These are phyloP conservation scores for Skeletonema tropicum DNA, from an alignment of 108 stramenopile species.

Conservation along the genomic window DNA sequence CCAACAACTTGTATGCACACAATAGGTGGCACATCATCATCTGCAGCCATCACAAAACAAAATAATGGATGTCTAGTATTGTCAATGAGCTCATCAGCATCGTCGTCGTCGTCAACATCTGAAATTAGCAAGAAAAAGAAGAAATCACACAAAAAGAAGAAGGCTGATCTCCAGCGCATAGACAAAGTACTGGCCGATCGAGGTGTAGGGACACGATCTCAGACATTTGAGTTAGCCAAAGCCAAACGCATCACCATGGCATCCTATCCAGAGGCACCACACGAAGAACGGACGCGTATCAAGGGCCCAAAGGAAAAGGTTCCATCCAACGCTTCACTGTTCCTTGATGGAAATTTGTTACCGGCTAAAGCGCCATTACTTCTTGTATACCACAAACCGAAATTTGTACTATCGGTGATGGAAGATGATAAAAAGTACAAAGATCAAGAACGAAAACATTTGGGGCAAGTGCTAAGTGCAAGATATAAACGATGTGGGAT, in stretches of 20 bases:
- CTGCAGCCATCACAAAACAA: background rate
- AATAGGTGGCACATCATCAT: background rate
- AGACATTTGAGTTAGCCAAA: slow-evolving; percentile 70
- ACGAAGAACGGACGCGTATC: slow-evolving; percentile 32
- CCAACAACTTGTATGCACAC: no score
- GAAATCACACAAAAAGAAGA: background rate
- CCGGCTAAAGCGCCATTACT: slow-evolving; percentile 66
- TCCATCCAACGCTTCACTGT: slow-evolving; percentile 59
- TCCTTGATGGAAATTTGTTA: slow-evolving; percentile 69
- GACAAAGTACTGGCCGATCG: slow-evolving; percentile 85
- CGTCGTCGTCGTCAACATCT: background rate
- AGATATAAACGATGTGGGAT: slow-evolving; percentile 55
- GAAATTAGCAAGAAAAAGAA: background rate
- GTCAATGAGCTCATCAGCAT: background rate
- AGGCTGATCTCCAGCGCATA: slow-evolving; percentile 49
- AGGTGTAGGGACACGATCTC: slow-evolving; percentile 66
- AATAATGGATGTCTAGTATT: background rate
- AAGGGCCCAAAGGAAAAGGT: slow-evolving; percentile 72
- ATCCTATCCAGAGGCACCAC: slow-evolving; percentile 20
- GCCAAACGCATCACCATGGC: slow-evolving; percentile 58
- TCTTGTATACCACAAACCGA: slow-evolving; percentile 83
- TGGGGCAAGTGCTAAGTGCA: slow-evolving; percentile 36
- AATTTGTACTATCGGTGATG: slow-evolving; percentile 82
- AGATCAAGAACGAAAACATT: slow-evolving; percentile 54
- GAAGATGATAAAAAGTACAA: slow-evolving; percentile 54